phyloP scores from a whole-genome alignment of 2,329 filamentous ascomycete genomes.

The Orbilia blumenaviensis region DNA sequence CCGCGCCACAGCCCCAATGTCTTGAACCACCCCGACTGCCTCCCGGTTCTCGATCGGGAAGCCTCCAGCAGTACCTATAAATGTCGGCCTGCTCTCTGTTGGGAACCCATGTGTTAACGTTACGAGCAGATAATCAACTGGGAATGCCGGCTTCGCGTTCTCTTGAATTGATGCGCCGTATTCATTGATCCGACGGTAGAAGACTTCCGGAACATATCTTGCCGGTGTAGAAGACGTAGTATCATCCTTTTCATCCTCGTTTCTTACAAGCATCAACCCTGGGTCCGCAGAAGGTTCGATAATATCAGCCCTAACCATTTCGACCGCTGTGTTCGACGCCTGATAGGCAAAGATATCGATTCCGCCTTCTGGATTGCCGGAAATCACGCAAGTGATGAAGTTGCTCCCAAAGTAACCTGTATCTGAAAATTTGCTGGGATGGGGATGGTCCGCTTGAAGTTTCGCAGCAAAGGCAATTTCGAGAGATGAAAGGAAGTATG shows the following conservation, averaged over 20 bases:
- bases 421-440: constrained; percentile 95
- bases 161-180: constrained; percentile 96
- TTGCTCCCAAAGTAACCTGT: constrained; percentile 93
- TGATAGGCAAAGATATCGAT: constrained; percentile 93
- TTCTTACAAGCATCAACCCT: constrained; percentile 90
- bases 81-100: constrained; percentile 77
- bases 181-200: constrained; percentile 94
- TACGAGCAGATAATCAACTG: constrained; percentile 93
- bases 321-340: constrained; percentile 91
- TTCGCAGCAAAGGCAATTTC: constrained; percentile 90
- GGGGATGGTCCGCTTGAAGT: constrained; percentile 86
- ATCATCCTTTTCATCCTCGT: constrained; percentile 83
- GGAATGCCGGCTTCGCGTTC: constrained; percentile 95
- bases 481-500: constrained; percentile 90
- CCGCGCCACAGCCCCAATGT: constrained; percentile 74
- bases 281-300: constrained; percentile 95
- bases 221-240: constrained; percentile 68
- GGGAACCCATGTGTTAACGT: constrained; percentile 97
- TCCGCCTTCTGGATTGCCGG: constrained; percentile 87
- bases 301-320: constrained; percentile 95
- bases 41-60: constrained; percentile 95
- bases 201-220: constrained; percentile 95
- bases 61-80: constrained; percentile 70
- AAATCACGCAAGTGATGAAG: constrained; percentile 94
- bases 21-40: constrained; percentile 83